Evolutionary conservation across 2,329 filamentous ascomycete genomes (phyloP), one percentile per base, ranked within the genome.

Genomic region (Trichoderma sp.): DNA sequence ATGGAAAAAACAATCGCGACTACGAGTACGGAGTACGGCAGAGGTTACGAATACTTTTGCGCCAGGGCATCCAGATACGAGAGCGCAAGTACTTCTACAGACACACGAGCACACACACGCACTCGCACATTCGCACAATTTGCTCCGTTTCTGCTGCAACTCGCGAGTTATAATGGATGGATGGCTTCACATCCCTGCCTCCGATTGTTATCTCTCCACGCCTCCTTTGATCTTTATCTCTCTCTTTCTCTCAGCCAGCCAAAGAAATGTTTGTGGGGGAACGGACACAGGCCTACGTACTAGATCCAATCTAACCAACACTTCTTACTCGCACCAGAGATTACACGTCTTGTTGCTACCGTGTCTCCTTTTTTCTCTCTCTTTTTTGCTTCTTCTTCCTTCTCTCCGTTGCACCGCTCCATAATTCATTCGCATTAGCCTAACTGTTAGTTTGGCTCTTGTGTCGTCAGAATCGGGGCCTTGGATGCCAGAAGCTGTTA

Each of bases 11-110:
- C 41, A 50, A 21, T 74, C 50, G 45, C 72, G 72, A 75, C 72
- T 75, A 75, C 71, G 71, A 74, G 71, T 74, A 74, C 45, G 45
- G 45, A 41, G 38, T 41, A 41, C 72, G 72, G 71, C 45, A 35
- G 24, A 63, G 7, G 45, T 24, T 53, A 53, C 41, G 65, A 67
- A 64, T 64, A 64, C 62, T 6, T 41, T 71, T 27, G 66, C 24
- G 31, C n/a, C 31, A 45, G 53, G 6, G n/a, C 33, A 71, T 45
- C n/a, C 24, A 60, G 53, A 71, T 71, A 50, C 45, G 45, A 53
- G 45, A 53, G 45, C 45, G 9, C 45, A 53, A 21, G 45, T 53
- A 53, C 45, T 24, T 21, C 45, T 53, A 53, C 45, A 12, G 45
- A 50, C 45, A 50, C 45, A 50, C 8, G 18, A 50, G 8, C 18